A percentile compares a stretch with the other conserved stretches of the same genome.
These are phyloP conservation scores for Ocimum tenuiflorum DNA, from an alignment of 257 asterid species.

Conservation along the genomic window DNA sequence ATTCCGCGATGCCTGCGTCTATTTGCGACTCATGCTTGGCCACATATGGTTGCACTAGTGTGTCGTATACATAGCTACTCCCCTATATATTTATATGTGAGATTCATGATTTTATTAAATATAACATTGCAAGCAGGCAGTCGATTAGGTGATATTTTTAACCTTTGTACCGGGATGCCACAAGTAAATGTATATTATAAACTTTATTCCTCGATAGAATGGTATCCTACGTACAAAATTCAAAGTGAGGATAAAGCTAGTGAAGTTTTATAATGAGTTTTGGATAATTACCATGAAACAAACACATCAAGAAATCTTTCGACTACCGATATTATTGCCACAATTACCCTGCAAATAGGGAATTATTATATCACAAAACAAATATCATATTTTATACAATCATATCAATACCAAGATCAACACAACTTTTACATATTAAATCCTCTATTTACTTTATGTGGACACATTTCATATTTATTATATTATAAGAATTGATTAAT, in stretches of 20 bases:
- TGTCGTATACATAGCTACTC: slow-evolving; percentile 49
- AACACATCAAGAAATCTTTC: slow-evolving; percentile 55
- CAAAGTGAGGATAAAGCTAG: background rate
- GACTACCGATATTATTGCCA: slow-evolving; percentile 46
- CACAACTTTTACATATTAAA: too few species aligned
- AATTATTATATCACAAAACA: too few species aligned
- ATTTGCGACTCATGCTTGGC: slow-evolving; percentile 50
- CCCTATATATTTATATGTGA: slow-evolving; percentile 37
- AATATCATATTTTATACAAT: too few species aligned
- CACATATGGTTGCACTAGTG: slow-evolving; percentile 52
- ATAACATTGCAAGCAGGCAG: too few species aligned
- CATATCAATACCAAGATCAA: too few species aligned
- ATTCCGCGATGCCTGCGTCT: slow-evolving; percentile 44
- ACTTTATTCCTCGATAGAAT: slow-evolving; percentile 65
- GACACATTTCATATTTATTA: too few species aligned
- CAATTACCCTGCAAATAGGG: slow-evolving; percentile 59
- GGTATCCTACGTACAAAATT: slow-evolving; percentile 65
- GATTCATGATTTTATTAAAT: background rate
- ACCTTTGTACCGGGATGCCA: slow-evolving; percentile 92
- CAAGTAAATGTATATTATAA: slow-evolving; percentile 70
- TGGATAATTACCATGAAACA: slow-evolving; percentile 42
- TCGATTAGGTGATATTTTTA: background rate
- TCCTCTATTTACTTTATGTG: too few species aligned
- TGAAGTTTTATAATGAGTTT: background rate
- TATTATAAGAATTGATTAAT: too few species aligned